Conservation (phyloP, 1,139 yeast species). For the Scheffersomyces quercinus region DNA sequence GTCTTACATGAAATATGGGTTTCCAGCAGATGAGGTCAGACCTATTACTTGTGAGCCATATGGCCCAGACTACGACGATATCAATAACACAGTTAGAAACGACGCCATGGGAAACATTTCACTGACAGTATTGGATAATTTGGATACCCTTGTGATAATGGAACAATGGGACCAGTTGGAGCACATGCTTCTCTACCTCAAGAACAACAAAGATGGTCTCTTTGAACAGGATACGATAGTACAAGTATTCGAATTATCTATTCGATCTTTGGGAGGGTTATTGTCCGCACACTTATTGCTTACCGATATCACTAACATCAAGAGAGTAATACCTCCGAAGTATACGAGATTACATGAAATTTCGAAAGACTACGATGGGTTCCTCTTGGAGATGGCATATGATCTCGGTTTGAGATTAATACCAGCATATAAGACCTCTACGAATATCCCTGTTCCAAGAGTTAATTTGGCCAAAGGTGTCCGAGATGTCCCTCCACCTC, state of each 20-base stretch:
- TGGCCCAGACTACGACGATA: constrained; percentile 59
- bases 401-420: constrained; percentile 69
- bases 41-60: constrained; percentile 74
- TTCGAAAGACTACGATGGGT: constrained; percentile 59
- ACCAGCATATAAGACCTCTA: constrained; percentile 61
- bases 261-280: constrained; percentile 77
- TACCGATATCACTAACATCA: constrained; percentile 49
- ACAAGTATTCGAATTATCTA: constrained; percentile 85
- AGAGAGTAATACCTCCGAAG: constrained; percentile 5
- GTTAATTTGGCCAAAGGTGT: constrained; percentile 62
- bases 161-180: constrained; percentile 61
- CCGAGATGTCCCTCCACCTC: constrained; percentile 35
- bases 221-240: constrained; percentile 70
- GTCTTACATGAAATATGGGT: constrained; percentile 69
- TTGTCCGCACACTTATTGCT: constrained; percentile 71
- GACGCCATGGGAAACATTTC: constrained; percentile 87
- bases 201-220: constrained; percentile 28
- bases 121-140: constrained; percentile 71
- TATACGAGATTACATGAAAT: constrained; percentile 17
- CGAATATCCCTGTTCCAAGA: constrained; percentile 72
- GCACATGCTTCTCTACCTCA: constrained; percentile 48
- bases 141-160: constrained; percentile 77
- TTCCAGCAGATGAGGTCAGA: constrained; percentile 79
- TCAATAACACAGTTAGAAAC: constrained; percentile 60
- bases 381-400: constrained; percentile 63